Conservation (phyloP, 129 eudicot genomes). For the Lactuca saligna region DNA sequence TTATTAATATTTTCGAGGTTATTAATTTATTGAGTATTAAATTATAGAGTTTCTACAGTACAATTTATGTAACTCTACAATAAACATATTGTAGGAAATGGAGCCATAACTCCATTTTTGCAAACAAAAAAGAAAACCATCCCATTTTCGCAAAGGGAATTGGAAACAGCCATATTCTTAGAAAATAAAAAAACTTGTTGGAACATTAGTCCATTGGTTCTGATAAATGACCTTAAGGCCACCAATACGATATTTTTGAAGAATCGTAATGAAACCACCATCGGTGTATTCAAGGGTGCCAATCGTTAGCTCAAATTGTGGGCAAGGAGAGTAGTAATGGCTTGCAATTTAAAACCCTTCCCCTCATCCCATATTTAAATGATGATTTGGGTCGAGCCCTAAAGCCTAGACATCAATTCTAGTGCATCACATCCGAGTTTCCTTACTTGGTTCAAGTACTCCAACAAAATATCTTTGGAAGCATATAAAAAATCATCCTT, state of each 20-base stretch:
- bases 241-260: conserved; percentile 49
- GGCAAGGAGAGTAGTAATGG: conserved; percentile 49
- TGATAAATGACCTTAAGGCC: conserved; percentile 47
- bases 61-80: too few species aligned
- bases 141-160: too few species aligned
- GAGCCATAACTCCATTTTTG: too few species aligned
- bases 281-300: conserved; percentile 35
- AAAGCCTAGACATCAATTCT: conserved; percentile 45
- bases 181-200: too few species aligned
- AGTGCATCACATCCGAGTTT: conserved; percentile 33
- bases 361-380: conserved; percentile 37
- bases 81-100: too few species aligned
- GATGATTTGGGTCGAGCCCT: conserved; percentile 35
- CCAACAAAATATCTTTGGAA: conserved; percentile 34
- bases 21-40: too few species aligned
- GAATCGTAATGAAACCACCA: conserved; percentile 36
- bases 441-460: conserved; percentile 28
- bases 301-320: conserved; percentile 39
- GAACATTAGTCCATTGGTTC: conserved; percentile 51
- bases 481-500: not conserved
- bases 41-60: too few species aligned
- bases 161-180: too few species aligned
- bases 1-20: too few species aligned
- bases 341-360: conserved; percentile 33
- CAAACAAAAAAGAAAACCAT: too few species aligned